A percentile compares a stretch with the other conserved stretches of the same genome.
Evolutionary conservation across 2,329 filamentous ascomycete species (phyloP).

Genomic region (Akanthomyces uredinophilus): DNA sequence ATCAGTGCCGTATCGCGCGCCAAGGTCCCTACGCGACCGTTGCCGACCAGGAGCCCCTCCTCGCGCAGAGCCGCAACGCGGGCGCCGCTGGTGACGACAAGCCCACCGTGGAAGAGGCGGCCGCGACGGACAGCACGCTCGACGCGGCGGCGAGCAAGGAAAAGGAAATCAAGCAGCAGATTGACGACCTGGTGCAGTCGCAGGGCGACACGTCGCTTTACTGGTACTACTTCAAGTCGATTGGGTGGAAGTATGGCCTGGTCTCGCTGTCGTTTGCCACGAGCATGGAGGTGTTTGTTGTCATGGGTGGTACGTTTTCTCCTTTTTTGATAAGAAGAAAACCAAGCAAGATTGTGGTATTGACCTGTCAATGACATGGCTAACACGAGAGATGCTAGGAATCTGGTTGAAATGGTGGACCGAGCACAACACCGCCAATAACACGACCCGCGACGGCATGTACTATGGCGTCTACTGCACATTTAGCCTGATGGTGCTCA

Average conservation of each 20-base stretch:
- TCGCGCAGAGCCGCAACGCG: neutral
- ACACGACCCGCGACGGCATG: neutral
- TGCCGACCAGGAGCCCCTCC: neutral
- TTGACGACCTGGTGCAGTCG: neutral
- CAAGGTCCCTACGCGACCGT: neutral
- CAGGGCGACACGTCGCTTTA: slow-evolving; percentile 10
- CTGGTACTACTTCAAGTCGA: slow-evolving; percentile 10
- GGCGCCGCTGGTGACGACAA: neutral
- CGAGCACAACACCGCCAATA: slow-evolving; percentile 1
- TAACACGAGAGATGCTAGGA: slow-evolving; percentile 1
- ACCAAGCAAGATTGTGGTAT: neutral
- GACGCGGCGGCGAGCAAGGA: neutral
- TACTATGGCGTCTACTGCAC: slow-evolving; percentile 1
- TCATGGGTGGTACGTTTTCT: neutral
- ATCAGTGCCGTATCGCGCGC: neutral
- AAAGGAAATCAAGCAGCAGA: neutral
- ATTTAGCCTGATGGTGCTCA: neutral
- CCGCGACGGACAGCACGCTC: neutral
- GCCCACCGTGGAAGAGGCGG: neutral
- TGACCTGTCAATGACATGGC: neutral
- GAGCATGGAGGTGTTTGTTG: neutral
- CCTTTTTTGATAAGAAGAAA: no score
- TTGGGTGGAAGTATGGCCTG: slow-evolving; percentile 4
- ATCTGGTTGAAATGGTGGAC: slow-evolving; percentile 28
- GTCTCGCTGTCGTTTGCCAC: neutral